Conservation (phyloP, 2,329 filamentous ascomycete species). For the Nigrospora oryzae region DNA sequence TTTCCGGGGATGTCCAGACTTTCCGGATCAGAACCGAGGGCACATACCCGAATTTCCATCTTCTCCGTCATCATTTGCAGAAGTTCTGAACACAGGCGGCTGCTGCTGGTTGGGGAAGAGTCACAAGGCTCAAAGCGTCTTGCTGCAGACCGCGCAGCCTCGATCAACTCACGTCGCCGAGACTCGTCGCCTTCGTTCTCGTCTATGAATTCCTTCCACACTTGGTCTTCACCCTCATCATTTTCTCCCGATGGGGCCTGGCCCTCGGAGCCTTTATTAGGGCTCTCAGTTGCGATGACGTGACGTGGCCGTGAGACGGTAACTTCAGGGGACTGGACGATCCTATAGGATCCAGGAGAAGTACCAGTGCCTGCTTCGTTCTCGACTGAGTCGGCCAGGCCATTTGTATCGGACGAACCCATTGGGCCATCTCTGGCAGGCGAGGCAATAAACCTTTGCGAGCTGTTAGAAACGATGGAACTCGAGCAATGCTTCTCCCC, state of each 20-base stretch:
- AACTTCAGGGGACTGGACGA: background rate
- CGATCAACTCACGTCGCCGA: constrained; percentile 11
- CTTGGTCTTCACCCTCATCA: constrained; percentile 10
- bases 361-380: too few relatives aligned
- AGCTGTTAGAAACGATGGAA: background rate
- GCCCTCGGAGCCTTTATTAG: background rate
- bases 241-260: background rate
- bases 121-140: constrained; percentile 13
- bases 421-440: background rate
- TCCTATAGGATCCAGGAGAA: too few relatives aligned
- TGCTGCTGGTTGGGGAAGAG: background rate
- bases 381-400: too few relatives aligned
- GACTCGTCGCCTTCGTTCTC: constrained; percentile 14
- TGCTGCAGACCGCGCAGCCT: constrained; percentile 16
- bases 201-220: constrained; percentile 21
- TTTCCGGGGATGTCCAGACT: background rate
- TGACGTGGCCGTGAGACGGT: background rate
- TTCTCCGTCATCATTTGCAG: too few relatives aligned
- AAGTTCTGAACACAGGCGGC: background rate
- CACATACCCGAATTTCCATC: too few relatives aligned
- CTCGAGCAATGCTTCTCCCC: background rate
- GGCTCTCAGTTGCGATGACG: background rate
- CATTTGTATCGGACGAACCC: too few relatives aligned
- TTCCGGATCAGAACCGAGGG: background rate
- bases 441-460: background rate